Conservation (phyloP, 2,329 filamentous ascomycete species). For the Capronia americana region DNA sequence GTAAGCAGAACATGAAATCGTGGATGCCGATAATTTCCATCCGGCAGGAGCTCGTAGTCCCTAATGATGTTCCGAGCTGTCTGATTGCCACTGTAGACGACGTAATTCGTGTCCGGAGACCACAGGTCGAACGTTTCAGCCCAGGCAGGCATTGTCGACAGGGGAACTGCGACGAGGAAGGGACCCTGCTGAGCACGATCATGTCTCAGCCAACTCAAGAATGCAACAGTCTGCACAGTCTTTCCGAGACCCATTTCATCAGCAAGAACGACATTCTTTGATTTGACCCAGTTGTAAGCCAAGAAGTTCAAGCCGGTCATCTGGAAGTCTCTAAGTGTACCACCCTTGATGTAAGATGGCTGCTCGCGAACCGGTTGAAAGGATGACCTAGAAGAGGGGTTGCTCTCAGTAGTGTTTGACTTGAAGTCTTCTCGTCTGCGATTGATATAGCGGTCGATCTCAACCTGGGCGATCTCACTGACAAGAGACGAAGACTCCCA, state of each 20-base stretch:
- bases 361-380: constrained; percentile 78
- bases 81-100: constrained; percentile 93
- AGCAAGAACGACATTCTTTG: constrained; percentile 94
- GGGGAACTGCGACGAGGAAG: constrained; percentile 93
- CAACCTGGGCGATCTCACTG: constrained; percentile 78
- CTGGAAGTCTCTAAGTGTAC: constrained; percentile 90
- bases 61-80: constrained; percentile 84
- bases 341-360: constrained; percentile 81
- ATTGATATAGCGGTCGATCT: constrained; percentile 90
- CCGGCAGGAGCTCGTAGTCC: constrained; percentile 85
- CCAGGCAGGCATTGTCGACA: constrained; percentile 98
- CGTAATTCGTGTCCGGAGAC: constrained; percentile 95
- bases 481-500: constrained; percentile 85
- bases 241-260: constrained; percentile 99
- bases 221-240: constrained; percentile 95
- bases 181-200: constrained; percentile 88
- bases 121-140: constrained; percentile 96
- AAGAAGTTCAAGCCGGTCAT: constrained; percentile 93
- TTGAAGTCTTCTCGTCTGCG: constrained; percentile 79
- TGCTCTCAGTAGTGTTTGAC: constrained; percentile 80
- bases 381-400: constrained; percentile 72
- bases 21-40: constrained; percentile 83
- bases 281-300: constrained; percentile 91
- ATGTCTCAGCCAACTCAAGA: constrained; percentile 96
- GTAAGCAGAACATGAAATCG: constrained; percentile 99